Percentiles rank a stretch among this genome's conserved stretches.
phyloP scores from a whole-genome alignment of 768 basidiomycete species.

The Gloeophyllum trabeum region DNA sequence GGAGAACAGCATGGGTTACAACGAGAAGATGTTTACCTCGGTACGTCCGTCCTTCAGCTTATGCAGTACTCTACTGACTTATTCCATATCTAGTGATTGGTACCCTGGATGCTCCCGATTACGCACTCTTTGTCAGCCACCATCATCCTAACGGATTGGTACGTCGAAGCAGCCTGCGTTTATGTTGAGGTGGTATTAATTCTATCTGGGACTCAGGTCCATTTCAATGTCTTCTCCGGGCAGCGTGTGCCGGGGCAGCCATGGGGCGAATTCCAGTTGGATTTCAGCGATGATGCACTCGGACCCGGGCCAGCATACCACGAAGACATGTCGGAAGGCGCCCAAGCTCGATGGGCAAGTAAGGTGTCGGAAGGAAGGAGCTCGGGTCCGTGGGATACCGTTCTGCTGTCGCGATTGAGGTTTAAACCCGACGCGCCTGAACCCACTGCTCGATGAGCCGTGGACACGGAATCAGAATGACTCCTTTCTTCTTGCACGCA shows the following conservation, averaged over 20 bases:
- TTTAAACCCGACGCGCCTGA: conserved; percentile 52
- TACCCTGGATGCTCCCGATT: conserved; percentile 56
- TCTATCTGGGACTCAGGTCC: conserved; percentile 24
- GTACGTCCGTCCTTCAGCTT: conserved; percentile 17
- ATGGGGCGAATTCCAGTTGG: conserved; percentile 67
- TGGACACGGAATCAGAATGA: no score
- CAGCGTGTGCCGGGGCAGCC: conserved; percentile 35
- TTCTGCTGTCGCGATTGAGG: conserved; percentile 51
- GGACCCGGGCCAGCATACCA: conserved; percentile 36
- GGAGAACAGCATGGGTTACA: conserved; percentile 22
- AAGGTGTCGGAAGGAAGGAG: conserved; percentile 39
- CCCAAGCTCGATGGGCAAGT: conserved; percentile 26
- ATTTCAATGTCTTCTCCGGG: conserved; percentile 58
- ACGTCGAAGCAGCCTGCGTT: background rate
- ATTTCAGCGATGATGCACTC: conserved; percentile 28
- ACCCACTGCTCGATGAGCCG: conserved; percentile 42
- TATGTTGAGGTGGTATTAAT: background rate
- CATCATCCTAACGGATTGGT: conserved; percentile 48
- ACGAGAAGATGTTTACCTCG: conserved; percentile 23
- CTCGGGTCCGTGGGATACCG: conserved; percentile 34
- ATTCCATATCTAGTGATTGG: conserved; percentile 41
- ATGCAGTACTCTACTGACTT: background rate
- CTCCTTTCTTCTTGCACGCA: no score
- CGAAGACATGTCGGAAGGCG: conserved; percentile 21
- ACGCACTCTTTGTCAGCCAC: conserved; percentile 69